These are phyloP conservation scores for Sugiyamaella qingdaonensis DNA, from an alignment of 805 yeast genomes.

Conservation along the genomic window DNA sequence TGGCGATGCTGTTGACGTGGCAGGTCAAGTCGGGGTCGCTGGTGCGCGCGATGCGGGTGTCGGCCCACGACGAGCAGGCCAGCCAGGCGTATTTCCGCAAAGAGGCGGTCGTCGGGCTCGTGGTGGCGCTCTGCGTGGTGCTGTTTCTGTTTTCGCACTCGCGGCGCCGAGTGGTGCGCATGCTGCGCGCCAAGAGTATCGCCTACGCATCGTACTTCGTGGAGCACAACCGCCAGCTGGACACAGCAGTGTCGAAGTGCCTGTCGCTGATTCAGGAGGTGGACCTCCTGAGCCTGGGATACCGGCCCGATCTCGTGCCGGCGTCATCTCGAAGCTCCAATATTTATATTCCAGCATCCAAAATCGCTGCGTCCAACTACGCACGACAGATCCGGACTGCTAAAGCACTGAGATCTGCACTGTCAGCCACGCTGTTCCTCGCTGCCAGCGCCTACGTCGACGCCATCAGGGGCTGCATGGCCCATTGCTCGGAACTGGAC, in stretches of 20 bases:
- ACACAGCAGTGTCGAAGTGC: conserved; percentile 27
- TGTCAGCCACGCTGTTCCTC: conserved; percentile 30
- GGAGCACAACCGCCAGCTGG: conserved; percentile 25
- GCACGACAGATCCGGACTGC: conserved; percentile 16
- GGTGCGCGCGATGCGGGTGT: background rate
- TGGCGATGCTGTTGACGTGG: conserved; percentile 33
- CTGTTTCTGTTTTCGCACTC: conserved; percentile 33
- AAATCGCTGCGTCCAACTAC: conserved; percentile 6
- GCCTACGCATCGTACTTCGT: conserved; percentile 25
- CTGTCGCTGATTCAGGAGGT: conserved; percentile 29
- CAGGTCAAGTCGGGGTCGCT: conserved; percentile 12
- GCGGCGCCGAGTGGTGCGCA: conserved; percentile 29
- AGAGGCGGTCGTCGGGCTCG: conserved; percentile 21
- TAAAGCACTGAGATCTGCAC: conserved; percentile 33
- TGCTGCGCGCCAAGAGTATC: conserved; percentile 29
- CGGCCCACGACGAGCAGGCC: background rate
- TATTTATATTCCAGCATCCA: conserved; percentile 7
- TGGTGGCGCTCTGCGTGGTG: conserved; percentile 26
- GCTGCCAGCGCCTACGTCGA: conserved; percentile 31
- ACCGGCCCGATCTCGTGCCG: conserved; percentile 16
- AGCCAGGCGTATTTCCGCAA: background rate
- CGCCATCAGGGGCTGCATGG: conserved; percentile 28
- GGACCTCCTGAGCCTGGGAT: conserved; percentile 29
- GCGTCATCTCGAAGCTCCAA: conserved; percentile 2
- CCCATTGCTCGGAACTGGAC: conserved; percentile 32